Conservation (phyloP, 2,329 filamentous ascomycete genomes). For the Gyromitra esculenta region DNA sequence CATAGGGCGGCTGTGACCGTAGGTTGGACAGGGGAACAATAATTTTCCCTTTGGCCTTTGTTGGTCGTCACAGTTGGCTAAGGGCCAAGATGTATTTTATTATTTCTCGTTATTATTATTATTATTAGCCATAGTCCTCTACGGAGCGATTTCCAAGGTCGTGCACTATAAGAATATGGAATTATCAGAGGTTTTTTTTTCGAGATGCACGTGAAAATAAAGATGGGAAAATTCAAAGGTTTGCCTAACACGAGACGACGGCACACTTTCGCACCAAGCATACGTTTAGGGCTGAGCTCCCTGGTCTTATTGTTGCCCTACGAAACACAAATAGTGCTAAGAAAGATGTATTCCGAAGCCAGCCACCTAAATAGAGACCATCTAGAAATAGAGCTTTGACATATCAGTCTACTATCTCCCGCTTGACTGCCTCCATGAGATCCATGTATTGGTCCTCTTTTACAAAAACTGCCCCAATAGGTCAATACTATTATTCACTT, state of each 20-base stretch:
- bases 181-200: background rate
- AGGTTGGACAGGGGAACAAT: background rate
- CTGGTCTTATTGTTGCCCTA: background rate
- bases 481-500: conserved; percentile 5
- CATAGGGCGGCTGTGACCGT: conserved; percentile 25
- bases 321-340: background rate
- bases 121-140: too few relatives aligned
- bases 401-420: conserved; percentile 49
- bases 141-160: too few relatives aligned
- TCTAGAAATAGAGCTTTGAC: background rate
- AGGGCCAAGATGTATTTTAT: too few relatives aligned
- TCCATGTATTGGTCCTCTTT: conserved; percentile 49
- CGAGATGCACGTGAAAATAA: background rate
- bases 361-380: background rate
- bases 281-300: background rate
- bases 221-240: background rate
- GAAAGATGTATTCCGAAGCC: background rate
- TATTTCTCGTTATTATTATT: too few relatives aligned
- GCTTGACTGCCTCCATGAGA: conserved; percentile 57
- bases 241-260: background rate
- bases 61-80: background rate
- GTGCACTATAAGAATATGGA: too few relatives aligned
- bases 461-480: conserved; percentile 50
- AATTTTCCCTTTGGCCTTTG: background rate
- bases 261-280: background rate